Evolutionary conservation across 148 eudicot genomes (phyloP).

Genomic region (Rhododendron williamsianum): DNA sequence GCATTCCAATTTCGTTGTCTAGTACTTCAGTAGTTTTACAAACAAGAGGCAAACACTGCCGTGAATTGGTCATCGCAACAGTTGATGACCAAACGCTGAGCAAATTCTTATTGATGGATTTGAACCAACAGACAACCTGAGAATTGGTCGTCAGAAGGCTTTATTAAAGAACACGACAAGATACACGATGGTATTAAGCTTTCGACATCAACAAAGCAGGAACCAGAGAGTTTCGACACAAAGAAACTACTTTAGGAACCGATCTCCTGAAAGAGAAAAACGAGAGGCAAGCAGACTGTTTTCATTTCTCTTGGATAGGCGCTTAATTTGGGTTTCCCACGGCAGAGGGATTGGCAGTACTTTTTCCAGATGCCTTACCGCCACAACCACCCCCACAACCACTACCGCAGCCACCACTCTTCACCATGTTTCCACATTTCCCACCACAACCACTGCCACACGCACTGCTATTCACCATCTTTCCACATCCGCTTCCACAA

Average conservation of each 20-base stretch:
- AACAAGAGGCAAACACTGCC: too few species aligned
- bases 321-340: neutral
- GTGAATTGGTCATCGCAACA: too few species aligned
- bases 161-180: neutral
- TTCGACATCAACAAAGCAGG: neutral
- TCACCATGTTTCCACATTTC: conserved; percentile 12
- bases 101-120: neutral
- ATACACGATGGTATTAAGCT: neutral
- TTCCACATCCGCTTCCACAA: conserved; percentile 20
- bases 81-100: neutral
- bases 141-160: neutral
- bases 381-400: conserved; percentile 27
- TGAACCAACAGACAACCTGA: neutral
- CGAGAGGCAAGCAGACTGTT: neutral
- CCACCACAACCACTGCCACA: conserved; percentile 30
- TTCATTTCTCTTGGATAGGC: neutral
- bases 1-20: neutral
- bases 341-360: neutral
- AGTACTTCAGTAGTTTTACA: too few species aligned
- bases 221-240: neutral
- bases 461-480: conserved; percentile 4
- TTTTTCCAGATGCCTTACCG: conserved; percentile 10
- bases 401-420: conserved; percentile 20
- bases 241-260: neutral
- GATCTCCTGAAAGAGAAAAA: neutral